These are phyloP conservation scores for Sclerotinia subarctica DNA, from an alignment of 2,329 filamentous ascomycete genomes.

Conservation along the genomic window DNA sequence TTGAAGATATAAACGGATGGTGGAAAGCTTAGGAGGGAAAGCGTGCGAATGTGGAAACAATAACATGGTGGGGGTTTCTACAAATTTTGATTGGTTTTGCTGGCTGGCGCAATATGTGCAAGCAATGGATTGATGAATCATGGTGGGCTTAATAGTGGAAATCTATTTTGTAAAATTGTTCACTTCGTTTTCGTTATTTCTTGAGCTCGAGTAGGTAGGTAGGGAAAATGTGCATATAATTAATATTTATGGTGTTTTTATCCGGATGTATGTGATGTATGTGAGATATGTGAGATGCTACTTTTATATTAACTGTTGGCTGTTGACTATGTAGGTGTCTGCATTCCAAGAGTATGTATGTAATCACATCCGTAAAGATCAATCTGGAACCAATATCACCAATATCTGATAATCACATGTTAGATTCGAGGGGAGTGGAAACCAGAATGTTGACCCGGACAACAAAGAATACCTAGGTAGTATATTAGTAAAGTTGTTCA, in stretches of 20 bases:
- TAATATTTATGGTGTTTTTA: constrained; percentile 7
- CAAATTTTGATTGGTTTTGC: constrained; percentile 29
- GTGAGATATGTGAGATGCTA: neutral
- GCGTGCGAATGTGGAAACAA: constrained; percentile 24
- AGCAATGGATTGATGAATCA: constrained; percentile 30
- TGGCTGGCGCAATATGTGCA: constrained; percentile 27
- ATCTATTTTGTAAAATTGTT: constrained; percentile 32
- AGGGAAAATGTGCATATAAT: constrained; percentile 13
- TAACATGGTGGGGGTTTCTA: constrained; percentile 19
- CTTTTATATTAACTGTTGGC: neutral
- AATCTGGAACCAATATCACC: neutral
- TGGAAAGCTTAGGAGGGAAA: constrained; percentile 16
- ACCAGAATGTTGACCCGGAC: no score
- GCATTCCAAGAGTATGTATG: neutral
- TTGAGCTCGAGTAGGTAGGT: constrained; percentile 3
- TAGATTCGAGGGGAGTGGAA: no score
- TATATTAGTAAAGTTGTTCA: no score
- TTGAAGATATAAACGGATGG: constrained; percentile 29
- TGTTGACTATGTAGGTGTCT: neutral
- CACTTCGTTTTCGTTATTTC: neutral
- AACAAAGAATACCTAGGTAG: no score
- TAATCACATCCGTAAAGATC: neutral
- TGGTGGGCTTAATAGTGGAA: constrained; percentile 36
- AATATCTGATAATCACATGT: neutral
- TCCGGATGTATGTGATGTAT: neutral